Base-by-base conservation (phyloP, 768 basidiomycete species). In the Lactarius hengduanensis region DNA sequence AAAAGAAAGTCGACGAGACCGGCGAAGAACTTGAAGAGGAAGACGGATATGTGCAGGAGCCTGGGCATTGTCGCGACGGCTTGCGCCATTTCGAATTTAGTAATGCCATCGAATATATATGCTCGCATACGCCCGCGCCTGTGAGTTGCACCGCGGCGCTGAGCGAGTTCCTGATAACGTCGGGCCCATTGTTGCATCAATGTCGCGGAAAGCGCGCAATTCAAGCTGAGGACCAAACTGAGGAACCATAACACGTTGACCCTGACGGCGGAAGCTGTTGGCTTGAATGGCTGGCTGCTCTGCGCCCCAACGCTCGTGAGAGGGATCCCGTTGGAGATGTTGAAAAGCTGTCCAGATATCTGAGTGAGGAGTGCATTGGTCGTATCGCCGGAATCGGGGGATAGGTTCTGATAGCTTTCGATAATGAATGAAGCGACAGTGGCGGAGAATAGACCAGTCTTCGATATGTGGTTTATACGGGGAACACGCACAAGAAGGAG, bases 381-480 rank as follows among this genome's bases (percentile, higher is more conserved):
- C 1, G 43, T 22, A 32, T 63, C 62, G 5, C 43, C 15, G 2
- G 61, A 36, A 30, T 68, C 62, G 1, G 68, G 67, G 9, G 41
- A 58, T 13, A 70, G 13, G 1, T 45, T 41, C 43, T 43, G 53
- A 26, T 69, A 69, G 41, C 61, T 59, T 40, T 68, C 67, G 15
- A 68, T 61, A n/a, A 70, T 53, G 50, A 70, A 64, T 16, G 69
- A 36, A 9, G 69, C 59, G 40, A 68, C 41, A 9, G 62, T 68
- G 10, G 62, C 67, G 1, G 69, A 68, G 40, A 70, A 70, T 1
- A 69, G 59, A 57, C 68, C 62, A 2, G 68, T 61, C 68, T 69
- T 55, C 11, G 15, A 22, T 2, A 16, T 57, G 22, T 34, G 20
- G 15, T 9, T 55, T n/a, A 64, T 28, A 16, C 2, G 4, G 11